Percentiles rank a stretch among this genome's conserved stretches.
Conservation (phyloP, 768 basidiomycete species). For the Pseudohyphozyma bogoriensis region DNA sequence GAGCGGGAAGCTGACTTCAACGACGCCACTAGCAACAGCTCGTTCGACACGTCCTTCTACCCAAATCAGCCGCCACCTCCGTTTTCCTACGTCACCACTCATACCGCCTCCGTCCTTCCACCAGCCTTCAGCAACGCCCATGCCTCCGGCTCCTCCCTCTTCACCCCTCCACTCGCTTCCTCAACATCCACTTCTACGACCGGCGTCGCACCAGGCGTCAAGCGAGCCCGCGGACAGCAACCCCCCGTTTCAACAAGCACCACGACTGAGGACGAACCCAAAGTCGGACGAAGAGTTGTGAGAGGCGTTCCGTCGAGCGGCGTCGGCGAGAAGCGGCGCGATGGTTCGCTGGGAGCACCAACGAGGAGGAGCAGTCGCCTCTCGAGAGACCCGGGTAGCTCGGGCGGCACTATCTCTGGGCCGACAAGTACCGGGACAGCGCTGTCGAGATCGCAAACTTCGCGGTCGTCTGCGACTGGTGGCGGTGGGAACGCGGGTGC, state of each 20-base stretch:
- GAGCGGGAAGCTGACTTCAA: too few relatives aligned
- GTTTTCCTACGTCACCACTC: too few relatives aligned
- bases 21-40: neutral
- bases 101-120: too few relatives aligned
- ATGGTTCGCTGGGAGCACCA: constrained; percentile 42
- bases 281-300: constrained; percentile 1
- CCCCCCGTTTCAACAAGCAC: constrained; percentile 5
- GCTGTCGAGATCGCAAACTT: too few relatives aligned
- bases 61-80: constrained; percentile 1
- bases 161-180: constrained; percentile 20
- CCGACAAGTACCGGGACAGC: too few relatives aligned
- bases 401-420: neutral
- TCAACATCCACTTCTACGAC: neutral
- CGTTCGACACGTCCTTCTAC: constrained; percentile 25
- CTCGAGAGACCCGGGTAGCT: constrained; percentile 1
- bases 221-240: constrained; percentile 15
- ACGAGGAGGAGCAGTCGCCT: constrained; percentile 66
- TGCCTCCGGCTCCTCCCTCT: neutral
- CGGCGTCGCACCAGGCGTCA: constrained; percentile 21
- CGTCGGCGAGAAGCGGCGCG: constrained; percentile 28
- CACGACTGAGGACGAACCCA: neutral
- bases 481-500: too few relatives aligned
- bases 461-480: too few relatives aligned
- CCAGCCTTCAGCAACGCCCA: neutral
- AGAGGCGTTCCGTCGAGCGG: constrained; percentile 7